Conservation (phyloP, 257 asterid genomes). For the Jacaranda mimosifolia region DNA sequence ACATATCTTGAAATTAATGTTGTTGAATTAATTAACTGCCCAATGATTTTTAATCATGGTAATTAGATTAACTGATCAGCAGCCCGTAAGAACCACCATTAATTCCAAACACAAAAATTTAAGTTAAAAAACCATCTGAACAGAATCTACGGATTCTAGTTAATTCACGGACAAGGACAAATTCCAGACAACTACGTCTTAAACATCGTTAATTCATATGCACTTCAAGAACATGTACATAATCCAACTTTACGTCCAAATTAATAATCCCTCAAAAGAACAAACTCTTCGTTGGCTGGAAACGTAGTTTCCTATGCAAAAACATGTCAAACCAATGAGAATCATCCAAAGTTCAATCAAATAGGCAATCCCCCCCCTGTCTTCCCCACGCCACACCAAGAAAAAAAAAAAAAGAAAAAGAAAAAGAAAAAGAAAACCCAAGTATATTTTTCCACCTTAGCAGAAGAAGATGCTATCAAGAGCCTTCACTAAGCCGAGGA, state of each 20-base stretch:
- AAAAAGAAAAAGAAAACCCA: neutral
- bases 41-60: neutral
- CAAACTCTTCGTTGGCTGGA: neutral
- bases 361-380: neutral
- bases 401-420: neutral
- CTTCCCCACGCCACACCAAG: constrained; percentile 21
- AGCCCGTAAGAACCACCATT: neutral
- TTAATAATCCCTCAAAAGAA: constrained; percentile 7
- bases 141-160: neutral
- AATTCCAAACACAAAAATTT: neutral
- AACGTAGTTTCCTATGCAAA: constrained; percentile 21
- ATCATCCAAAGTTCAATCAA: constrained; percentile 22
- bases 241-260: neutral
- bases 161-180: neutral
- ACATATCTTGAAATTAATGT: neutral
- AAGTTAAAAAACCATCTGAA: neutral
- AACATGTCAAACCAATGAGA: constrained; percentile 33
- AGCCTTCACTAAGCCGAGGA: constrained; percentile 50
- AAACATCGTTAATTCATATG: constrained; percentile 25
- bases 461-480: constrained; percentile 49
- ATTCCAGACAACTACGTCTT: neutral
- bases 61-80: no score
- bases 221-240: constrained; percentile 8
- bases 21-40: neutral
- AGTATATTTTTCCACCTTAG: neutral